Conservation (phyloP, 148 eudicot genomes). For the Rhododendron molle region DNA sequence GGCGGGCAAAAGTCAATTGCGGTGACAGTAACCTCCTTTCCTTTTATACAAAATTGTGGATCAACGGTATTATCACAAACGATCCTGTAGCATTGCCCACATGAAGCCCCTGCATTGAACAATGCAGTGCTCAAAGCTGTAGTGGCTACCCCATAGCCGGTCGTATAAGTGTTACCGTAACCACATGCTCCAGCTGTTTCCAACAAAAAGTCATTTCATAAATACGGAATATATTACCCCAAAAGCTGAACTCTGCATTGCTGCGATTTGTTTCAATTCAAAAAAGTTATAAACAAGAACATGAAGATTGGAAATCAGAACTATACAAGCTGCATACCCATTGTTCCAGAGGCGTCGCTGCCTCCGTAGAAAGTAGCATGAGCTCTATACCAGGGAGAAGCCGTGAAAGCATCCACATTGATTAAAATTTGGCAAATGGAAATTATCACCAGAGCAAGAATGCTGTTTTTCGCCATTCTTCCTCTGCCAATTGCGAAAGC, state of each 20-base stretch:
- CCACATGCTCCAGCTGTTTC: constrained; percentile 95
- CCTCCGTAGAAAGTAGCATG: constrained; percentile 88
- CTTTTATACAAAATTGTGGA: constrained; percentile 59
- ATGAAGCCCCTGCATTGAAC: constrained; percentile 72
- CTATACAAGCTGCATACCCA: constrained; percentile 30
- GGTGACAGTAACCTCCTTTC: constrained; percentile 57
- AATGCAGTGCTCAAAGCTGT: constrained; percentile 85
- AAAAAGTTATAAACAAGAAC: neutral
- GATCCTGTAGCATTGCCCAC: constrained; percentile 88
- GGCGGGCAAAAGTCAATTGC: constrained; percentile 96
- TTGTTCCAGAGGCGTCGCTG: constrained; percentile 76
- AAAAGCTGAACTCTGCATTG: neutral
- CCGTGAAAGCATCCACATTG: constrained; percentile 35
- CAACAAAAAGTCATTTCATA: neutral
- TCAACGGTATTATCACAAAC: constrained; percentile 50
- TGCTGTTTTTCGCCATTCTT: constrained; percentile 23
- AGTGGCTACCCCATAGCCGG: constrained; percentile 68
- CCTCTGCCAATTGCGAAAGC: neutral
- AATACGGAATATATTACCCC: neutral
- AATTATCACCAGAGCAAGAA: constrained; percentile 15
- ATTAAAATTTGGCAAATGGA: constrained; percentile 20
- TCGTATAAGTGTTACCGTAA: constrained; percentile 68
- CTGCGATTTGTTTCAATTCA: neutral
- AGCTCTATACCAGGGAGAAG: constrained; percentile 54
- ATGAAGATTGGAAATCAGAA: neutral